phyloP scores from a whole-genome alignment of 768 basidiomycete genomes.

The Phaffia tasmanica region DNA sequence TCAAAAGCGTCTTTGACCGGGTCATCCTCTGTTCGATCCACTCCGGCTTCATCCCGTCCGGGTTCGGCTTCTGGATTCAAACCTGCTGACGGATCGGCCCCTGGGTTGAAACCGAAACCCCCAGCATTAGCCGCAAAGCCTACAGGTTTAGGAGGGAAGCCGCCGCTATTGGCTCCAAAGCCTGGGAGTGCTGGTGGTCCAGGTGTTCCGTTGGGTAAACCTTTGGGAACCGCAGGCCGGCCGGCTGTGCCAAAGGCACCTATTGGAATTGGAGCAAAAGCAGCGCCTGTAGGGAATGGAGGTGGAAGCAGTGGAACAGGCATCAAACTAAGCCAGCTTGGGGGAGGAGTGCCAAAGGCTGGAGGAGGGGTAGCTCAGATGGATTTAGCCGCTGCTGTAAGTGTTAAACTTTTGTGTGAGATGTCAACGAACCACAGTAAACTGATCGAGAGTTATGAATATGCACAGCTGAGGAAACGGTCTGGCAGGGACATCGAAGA shows the following conservation, averaged over 20 bases:
- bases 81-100: constrained; percentile 38
- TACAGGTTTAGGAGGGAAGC: constrained; percentile 40
- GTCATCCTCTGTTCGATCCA: constrained; percentile 55
- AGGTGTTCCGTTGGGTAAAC: constrained; percentile 31
- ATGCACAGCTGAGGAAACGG: no score
- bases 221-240: constrained; percentile 42
- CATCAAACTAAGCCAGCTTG: constrained; percentile 10
- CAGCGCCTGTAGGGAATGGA: constrained; percentile 35
- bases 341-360: constrained; percentile 15
- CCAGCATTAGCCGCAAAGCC: constrained; percentile 56
- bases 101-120: constrained; percentile 46
- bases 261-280: constrained; percentile 4
- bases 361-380: constrained; percentile 47
- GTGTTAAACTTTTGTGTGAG: not conserved
- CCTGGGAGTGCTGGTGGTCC: constrained; percentile 39
- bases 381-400: constrained; percentile 71
- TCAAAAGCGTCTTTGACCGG: constrained; percentile 64
- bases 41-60: constrained; percentile 30
- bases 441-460: no score
- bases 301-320: not conserved
- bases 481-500: no score
- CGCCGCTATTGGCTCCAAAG: constrained; percentile 47
- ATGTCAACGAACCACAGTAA: no score
- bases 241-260: constrained; percentile 48
- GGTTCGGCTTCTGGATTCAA: constrained; percentile 30